Conservation (phyloP, 176 grass and related monocot species). For the Calamus simplicifolius region DNA sequence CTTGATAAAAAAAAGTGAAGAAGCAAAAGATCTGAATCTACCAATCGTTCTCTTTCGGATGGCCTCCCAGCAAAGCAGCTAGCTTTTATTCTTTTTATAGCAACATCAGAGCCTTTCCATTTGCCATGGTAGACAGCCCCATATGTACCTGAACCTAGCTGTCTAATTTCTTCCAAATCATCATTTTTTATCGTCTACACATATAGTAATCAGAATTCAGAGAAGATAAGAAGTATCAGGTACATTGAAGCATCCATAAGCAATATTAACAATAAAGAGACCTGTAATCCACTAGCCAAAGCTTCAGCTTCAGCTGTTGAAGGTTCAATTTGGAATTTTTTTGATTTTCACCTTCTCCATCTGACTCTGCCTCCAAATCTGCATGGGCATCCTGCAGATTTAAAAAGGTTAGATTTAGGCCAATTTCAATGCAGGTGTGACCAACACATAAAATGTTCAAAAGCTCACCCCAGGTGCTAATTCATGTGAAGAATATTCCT, state of each 20-base stretch:
- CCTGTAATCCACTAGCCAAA: conserved; percentile 77
- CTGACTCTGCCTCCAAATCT: conserved; percentile 26
- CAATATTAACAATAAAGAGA: conserved; percentile 12
- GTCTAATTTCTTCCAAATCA: conserved; percentile 96
- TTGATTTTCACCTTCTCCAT: conserved; percentile 33
- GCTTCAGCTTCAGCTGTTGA: conserved; percentile 81
- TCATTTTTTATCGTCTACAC: conserved; percentile 90
- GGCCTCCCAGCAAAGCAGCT: conserved; percentile 86
- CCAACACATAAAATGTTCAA: conserved; percentile 5
- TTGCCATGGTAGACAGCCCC: conserved; percentile 94
- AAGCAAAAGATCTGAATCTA: conserved; percentile 16
- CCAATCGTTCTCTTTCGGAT: conserved; percentile 85
- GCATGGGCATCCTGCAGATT: conserved; percentile 20
- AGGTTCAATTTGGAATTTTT: conserved; percentile 63
- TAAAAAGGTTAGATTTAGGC: background rate
- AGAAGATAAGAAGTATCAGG: no score
- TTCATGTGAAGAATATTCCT: conserved; percentile 40
- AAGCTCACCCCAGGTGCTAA: conserved; percentile 29
- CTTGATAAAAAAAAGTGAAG: no score
- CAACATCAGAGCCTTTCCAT: conserved; percentile 97
- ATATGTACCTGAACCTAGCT: conserved; percentile 87
- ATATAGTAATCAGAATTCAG: background rate
- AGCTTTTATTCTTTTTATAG: conserved; percentile 99
- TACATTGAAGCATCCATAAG: no score
- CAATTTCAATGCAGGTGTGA: no score